These are phyloP conservation scores for Microsporum ferrugineum DNA, from an alignment of 2,329 filamentous ascomycete genomes.

Conservation along the genomic window DNA sequence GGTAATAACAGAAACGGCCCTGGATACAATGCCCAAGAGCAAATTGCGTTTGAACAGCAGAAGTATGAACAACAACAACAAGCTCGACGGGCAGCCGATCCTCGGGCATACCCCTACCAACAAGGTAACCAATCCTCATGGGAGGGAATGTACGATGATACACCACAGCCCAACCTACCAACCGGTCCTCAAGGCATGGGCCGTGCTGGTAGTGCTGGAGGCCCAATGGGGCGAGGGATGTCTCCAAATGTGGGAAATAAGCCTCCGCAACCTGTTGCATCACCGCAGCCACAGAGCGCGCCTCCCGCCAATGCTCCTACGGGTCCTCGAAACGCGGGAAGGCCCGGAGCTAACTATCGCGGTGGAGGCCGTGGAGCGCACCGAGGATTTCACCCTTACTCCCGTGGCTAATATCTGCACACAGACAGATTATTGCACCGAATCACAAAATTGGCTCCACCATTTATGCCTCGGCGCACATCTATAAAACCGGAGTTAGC, in stretches of 20 bases:
- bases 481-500: not conserved
- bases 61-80: constrained; percentile 64
- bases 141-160: constrained; percentile 98
- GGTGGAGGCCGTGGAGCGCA: constrained; percentile 68
- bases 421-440: not conserved
- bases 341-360: constrained; percentile 83
- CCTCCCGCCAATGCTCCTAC: constrained; percentile 79
- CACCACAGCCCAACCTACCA: constrained; percentile 64
- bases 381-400: constrained; percentile 72
- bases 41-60: constrained; percentile 64
- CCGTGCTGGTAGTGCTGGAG: constrained; percentile 26
- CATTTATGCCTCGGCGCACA: not conserved
- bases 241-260: constrained; percentile 29
- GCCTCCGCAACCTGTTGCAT: constrained; percentile 31
- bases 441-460: not conserved
- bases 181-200: constrained; percentile 40
- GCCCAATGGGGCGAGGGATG: constrained; percentile 32
- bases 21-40: constrained; percentile 57
- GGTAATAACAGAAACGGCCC: constrained; percentile 37
- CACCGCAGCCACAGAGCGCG: constrained; percentile 37
- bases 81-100: constrained; percentile 41
- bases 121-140: constrained; percentile 62
- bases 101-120: constrained; percentile 34
- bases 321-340: constrained; percentile 88
- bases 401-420: constrained; percentile 22